These are phyloP conservation scores for Eucalyptus dawsonii DNA, from an alignment of 345 rosid genomes.

Conservation along the genomic window DNA sequence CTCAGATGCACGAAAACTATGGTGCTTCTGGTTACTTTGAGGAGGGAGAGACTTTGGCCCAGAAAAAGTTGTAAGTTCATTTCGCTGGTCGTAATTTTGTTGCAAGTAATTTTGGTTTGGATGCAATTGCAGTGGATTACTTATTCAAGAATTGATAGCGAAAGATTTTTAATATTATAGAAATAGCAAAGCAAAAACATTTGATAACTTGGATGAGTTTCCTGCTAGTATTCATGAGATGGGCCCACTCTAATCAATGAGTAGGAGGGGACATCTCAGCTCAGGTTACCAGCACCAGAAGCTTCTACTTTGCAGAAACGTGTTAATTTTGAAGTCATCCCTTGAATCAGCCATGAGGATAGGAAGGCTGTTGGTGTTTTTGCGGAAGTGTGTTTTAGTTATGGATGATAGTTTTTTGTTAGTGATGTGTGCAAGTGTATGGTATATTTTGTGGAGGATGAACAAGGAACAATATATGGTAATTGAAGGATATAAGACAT, in stretches of 20 bases:
- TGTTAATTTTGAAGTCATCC: background rate
- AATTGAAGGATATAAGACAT: too few species aligned
- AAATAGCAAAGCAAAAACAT: background rate
- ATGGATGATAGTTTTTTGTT: too few species aligned
- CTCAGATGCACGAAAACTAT: slow-evolving; percentile 81
- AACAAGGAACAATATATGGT: too few species aligned
- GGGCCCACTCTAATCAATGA: background rate
- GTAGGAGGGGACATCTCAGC: background rate
- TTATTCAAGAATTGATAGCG: background rate
- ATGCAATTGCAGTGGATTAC: background rate
- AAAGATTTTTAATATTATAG: background rate
- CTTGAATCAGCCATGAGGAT: background rate
- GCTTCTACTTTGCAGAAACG: background rate
- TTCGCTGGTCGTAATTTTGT: background rate
- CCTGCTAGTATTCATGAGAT: background rate
- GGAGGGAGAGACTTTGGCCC: slow-evolving; percentile 38
- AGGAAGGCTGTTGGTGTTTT: too few species aligned
- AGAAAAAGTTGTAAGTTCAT: slow-evolving; percentile 35
- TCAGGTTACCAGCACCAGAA: background rate
- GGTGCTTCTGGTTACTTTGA: slow-evolving; percentile 92
- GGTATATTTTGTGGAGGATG: too few species aligned
- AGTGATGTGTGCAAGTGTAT: too few species aligned
- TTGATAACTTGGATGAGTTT: background rate
- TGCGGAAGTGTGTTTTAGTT: too few species aligned
- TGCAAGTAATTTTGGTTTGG: background rate